These are phyloP conservation scores for Darksidea phi DNA, from an alignment of 495 filamentous ascomycete species.

Conservation along the genomic window DNA sequence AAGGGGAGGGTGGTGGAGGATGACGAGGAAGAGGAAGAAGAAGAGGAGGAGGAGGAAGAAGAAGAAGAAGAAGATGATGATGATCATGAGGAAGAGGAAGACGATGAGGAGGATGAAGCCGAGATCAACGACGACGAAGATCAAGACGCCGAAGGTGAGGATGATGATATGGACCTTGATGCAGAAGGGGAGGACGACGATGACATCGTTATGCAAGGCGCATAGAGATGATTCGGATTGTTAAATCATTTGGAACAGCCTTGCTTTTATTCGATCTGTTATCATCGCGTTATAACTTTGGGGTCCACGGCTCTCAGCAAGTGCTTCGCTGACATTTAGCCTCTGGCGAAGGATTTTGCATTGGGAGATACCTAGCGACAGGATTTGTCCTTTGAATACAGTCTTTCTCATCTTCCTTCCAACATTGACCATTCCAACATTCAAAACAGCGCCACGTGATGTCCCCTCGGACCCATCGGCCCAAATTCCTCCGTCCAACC, in stretches of 20 bases:
- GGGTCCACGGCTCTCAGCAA: background rate
- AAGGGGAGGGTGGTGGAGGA: conserved; percentile 21
- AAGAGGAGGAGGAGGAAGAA: conserved; percentile 32
- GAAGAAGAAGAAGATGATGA: conserved; percentile 27
- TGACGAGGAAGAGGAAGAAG: conserved; percentile 22
- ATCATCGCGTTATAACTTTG: too few relatives aligned
- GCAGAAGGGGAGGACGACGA: conserved; percentile 36
- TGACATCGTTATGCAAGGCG: conserved; percentile 16
- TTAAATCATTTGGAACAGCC: background rate
- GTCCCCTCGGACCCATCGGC: background rate
- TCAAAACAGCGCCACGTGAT: conserved; percentile 20
- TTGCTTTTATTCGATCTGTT: background rate
- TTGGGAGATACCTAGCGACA: conserved; percentile 14
- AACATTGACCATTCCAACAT: background rate
- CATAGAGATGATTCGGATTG: background rate
- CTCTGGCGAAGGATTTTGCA: background rate
- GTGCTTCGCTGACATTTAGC: background rate
- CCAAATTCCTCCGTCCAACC: conserved; percentile 5
- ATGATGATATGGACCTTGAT: conserved; percentile 32
- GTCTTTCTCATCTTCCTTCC: background rate
- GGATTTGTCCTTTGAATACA: background rate
- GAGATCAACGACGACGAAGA: conserved; percentile 30
- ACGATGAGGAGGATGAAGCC: conserved; percentile 13
- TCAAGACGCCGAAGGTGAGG: conserved; percentile 32
- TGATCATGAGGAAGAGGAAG: conserved; percentile 30